These are phyloP conservation scores for Medicago lupulina DNA, from an alignment of 306 rosid species.

Conservation along the genomic window DNA sequence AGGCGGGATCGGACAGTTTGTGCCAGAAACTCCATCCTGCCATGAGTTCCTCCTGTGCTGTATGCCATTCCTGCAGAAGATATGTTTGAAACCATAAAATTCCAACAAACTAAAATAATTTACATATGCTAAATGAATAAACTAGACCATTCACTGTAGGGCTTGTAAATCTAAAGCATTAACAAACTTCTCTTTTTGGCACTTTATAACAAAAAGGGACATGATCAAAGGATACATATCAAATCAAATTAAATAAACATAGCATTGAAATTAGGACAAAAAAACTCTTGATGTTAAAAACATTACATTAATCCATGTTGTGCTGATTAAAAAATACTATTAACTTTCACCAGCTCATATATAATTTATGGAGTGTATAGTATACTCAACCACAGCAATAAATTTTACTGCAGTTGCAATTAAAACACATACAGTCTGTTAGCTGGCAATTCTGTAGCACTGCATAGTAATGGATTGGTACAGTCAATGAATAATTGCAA, in stretches of 20 bases:
- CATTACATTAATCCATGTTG: not conserved
- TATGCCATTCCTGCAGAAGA: constrained; percentile 75
- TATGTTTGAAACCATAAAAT: constrained; percentile 17
- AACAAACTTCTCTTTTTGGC: not conserved
- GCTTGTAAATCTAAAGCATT: not conserved
- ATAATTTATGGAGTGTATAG: constrained; percentile 18
- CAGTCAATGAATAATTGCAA: constrained; percentile 24
- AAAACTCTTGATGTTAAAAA: constrained; percentile 16
- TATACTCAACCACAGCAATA: constrained; percentile 31
- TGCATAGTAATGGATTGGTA: constrained; percentile 15
- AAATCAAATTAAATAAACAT: constrained; percentile 5
- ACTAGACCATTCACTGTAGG: not conserved
- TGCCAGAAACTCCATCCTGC: constrained; percentile 60
- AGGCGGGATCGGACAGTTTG: constrained; percentile 53
- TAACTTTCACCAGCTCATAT: not conserved
- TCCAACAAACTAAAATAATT: not conserved
- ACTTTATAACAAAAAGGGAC: constrained; percentile 5
- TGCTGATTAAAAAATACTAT: not conserved
- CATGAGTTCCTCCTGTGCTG: constrained; percentile 96
- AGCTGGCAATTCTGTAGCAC: constrained; percentile 24
- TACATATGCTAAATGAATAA: constrained; percentile 8
- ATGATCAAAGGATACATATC: constrained; percentile 9
- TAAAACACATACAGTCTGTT: constrained; percentile 18
- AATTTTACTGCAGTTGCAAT: constrained; percentile 9
- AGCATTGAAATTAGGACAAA: not conserved